Conservation (phyloP, 768 basidiomycete genomes). For the Trametes cingulata region DNA sequence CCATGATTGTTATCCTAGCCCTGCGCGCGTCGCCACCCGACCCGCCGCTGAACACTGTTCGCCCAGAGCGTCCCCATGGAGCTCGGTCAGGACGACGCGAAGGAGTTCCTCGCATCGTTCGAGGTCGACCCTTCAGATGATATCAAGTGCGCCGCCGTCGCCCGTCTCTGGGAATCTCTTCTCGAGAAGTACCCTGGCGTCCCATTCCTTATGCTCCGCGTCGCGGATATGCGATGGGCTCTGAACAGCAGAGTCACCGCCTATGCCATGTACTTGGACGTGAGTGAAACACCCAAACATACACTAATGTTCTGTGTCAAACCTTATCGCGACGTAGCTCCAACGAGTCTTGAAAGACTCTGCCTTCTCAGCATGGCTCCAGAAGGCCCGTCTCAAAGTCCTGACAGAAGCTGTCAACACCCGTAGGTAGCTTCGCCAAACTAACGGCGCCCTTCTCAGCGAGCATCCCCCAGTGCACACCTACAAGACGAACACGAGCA, state of each 20-base stretch:
- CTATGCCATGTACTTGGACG: conserved; percentile 17
- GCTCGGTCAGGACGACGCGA: conserved; percentile 10
- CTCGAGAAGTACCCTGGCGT: conserved; percentile 16
- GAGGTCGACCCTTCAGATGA: conserved; percentile 12
- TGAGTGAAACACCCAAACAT: background rate
- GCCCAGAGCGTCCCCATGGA: conserved; percentile 13
- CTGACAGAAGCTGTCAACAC: conserved; percentile 11
- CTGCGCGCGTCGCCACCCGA: background rate
- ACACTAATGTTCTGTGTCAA: background rate
- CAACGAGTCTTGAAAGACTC: conserved; percentile 12
- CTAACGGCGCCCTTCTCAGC: background rate
- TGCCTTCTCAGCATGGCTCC: conserved; percentile 11
- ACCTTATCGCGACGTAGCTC: background rate
- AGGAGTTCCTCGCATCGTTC: conserved; percentile 9
- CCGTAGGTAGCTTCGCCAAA: background rate
- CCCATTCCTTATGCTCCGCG: conserved; percentile 16
- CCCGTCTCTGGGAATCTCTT: conserved; percentile 16
- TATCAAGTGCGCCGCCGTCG: conserved; percentile 12
- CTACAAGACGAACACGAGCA: conserved; percentile 13
- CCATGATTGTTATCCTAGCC: background rate
- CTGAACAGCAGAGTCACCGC: conserved; percentile 19
- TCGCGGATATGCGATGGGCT: conserved; percentile 18
- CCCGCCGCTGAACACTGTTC: background rate
- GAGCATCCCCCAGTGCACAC: background rate
- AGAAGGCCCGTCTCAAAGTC: conserved; percentile 3